Percentiles rank a stretch among this genome's conserved stretches.
Conservation (phyloP, 2,329 filamentous ascomycete genomes). For the Chaetomium olivaceum region DNA sequence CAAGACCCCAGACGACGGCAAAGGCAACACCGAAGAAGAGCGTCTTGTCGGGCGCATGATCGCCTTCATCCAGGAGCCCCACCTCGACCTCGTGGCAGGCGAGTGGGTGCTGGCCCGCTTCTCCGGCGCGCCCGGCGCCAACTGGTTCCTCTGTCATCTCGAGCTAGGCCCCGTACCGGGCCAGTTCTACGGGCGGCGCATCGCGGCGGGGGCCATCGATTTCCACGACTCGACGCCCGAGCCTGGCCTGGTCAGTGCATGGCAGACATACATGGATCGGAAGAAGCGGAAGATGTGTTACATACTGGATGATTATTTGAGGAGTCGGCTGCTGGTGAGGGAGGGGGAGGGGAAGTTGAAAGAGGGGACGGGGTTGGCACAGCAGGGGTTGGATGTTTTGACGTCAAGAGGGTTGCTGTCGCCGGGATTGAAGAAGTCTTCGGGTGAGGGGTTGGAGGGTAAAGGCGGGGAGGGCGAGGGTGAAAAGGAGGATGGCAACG, state of each 20-base stretch:
- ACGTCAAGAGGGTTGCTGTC: conserved; percentile 17
- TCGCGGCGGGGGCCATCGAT: conserved; percentile 39
- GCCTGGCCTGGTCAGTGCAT: conserved; percentile 33
- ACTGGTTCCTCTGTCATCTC: conserved; percentile 40
- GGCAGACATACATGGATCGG: conserved; percentile 36
- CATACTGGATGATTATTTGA: conserved; percentile 31
- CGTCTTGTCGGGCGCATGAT: conserved; percentile 35
- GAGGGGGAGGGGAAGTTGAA: conserved; percentile 23
- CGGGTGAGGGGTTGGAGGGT: neutral
- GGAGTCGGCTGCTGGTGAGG: conserved; percentile 28
- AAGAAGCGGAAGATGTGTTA: conserved; percentile 37
- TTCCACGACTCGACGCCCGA: conserved; percentile 37
- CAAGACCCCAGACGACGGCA: neutral
- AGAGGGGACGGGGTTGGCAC: conserved; percentile 25
- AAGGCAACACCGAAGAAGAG: conserved; percentile 29
- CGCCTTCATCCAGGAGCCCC: conserved; percentile 36
- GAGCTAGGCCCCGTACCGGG: conserved; percentile 35
- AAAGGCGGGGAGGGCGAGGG: neutral
- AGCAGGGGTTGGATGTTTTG: conserved; percentile 18
- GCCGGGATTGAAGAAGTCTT: neutral
- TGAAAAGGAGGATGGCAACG: neutral
- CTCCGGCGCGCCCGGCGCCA: conserved; percentile 35
- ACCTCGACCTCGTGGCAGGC: conserved; percentile 35
- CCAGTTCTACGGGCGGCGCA: conserved; percentile 37
- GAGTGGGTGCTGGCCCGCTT: conserved; percentile 41